These are phyloP conservation scores for Ceratocystis destructans DNA, from an alignment of 2,329 filamentous ascomycete species.

Conservation along the genomic window DNA sequence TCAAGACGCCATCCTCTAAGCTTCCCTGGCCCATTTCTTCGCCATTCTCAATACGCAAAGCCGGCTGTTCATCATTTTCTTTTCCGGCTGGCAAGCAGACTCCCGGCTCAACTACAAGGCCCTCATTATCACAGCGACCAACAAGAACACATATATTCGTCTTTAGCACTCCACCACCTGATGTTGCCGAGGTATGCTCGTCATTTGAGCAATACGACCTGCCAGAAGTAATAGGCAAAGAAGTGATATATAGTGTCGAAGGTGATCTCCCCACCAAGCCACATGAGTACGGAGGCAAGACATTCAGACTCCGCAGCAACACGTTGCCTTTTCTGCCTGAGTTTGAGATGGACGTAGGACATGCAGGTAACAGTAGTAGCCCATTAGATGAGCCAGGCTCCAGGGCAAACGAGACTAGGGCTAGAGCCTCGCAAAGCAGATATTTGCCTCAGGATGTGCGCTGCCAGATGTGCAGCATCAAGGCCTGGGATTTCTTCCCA, in stretches of 20 bases:
- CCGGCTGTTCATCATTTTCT: background rate
- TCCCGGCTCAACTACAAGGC: background rate
- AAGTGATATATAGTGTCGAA: slow-evolving; percentile 74
- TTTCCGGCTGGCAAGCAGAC: background rate
- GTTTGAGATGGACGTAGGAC: slow-evolving; percentile 50
- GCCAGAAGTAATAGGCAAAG: slow-evolving; percentile 64
- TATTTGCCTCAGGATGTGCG: slow-evolving; percentile 8
- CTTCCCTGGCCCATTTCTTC: slow-evolving; percentile 4
- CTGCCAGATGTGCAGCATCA: slow-evolving; percentile 28
- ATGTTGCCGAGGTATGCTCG: slow-evolving; percentile 13
- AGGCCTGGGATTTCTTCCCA: slow-evolving; percentile 62
- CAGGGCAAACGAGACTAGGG: background rate
- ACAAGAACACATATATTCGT: background rate
- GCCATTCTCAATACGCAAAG: background rate
- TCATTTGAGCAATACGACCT: slow-evolving; percentile 26
- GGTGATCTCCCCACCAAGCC: slow-evolving; percentile 63
- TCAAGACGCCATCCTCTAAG: background rate
- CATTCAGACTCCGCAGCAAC: slow-evolving; percentile 64
- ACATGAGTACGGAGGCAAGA: slow-evolving; percentile 75
- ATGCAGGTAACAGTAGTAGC: slow-evolving; percentile 21
- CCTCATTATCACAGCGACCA: background rate
- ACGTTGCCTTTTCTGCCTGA: slow-evolving; percentile 66
- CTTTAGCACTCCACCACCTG: slow-evolving; percentile 23
- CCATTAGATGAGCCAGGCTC: background rate
- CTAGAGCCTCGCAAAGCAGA: background rate